These are phyloP conservation scores for Trifolium repens DNA, from an alignment of 306 rosid genomes.

Conservation along the genomic window DNA sequence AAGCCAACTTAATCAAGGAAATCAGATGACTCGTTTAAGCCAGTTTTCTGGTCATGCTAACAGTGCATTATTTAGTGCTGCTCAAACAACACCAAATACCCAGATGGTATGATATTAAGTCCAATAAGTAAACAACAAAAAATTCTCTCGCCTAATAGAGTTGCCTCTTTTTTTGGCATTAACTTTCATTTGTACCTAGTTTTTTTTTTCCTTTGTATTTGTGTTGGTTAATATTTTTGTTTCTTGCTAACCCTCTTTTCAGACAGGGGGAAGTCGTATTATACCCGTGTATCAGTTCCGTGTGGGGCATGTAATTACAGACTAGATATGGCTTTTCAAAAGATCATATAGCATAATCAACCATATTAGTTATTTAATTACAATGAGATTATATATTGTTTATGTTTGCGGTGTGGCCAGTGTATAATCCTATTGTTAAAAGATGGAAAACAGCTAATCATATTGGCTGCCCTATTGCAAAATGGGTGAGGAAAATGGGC, in stretches of 20 bases:
- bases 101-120: constrained; percentile 70
- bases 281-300: background rate
- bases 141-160: background rate
- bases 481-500: constrained; percentile 4
- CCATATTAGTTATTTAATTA: background rate
- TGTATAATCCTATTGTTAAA: background rate
- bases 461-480: background rate
- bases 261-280: background rate
- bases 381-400: background rate
- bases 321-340: background rate
- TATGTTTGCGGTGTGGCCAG: background rate
- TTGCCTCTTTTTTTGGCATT: background rate
- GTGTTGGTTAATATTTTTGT: background rate
- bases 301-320: constrained; percentile 13
- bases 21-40: constrained; percentile 77
- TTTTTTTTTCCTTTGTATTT: background rate
- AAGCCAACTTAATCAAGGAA: constrained; percentile 92
- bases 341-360: background rate
- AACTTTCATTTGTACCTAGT: background rate
- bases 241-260: constrained; percentile 3
- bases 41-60: constrained; percentile 86
- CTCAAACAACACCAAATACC: constrained; percentile 81
- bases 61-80: constrained; percentile 82
- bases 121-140: background rate
- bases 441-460: background rate